Evolutionary conservation across 2,329 filamentous ascomycete species (phyloP), one percentile per base, ranked within the genome.

Genomic region (Capronia americana): DNA sequence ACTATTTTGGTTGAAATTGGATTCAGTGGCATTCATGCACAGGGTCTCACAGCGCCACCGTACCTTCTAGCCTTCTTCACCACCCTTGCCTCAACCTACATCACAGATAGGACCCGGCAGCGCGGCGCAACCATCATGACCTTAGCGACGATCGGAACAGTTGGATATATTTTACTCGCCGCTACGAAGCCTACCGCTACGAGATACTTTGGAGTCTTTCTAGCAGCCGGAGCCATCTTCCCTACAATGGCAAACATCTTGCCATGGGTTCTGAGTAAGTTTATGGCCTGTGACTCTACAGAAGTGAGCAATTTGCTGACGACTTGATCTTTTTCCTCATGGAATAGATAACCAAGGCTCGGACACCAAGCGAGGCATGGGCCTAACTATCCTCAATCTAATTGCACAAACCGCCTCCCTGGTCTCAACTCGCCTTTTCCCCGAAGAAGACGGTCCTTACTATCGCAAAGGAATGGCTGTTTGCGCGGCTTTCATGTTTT

Each of bases 361-460:
- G 14, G 70, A 71, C 30, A 66, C 57, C 12, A 65, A 65, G 6
- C 57, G 70, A 50, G 70, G 67, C 23, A 67, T 69, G 57, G 70
- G 65, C 26, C 28, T 57, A 8, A 23, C 44, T 8, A 24, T 57
- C 12, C 77, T 97, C 73, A 93, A 96, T 77, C 74, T 92, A 34
- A 84, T 97, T n/a, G 93, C 92, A 0, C 92, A 95, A 79, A 89
- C 88, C 68, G 92, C 92, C 0, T 92, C 92, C 1, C 78, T 91
- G 3, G 78, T 91, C 14, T 89, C 88, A n/a, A 89, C 87, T 8
- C 81, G 87, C 50, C 77, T 91, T 55, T 91, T 90, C 71, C 89
- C 89, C 0, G 72, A 74, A 32, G 69, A 73, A 10, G 85, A 90
- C 66, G 84, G 79, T 12, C 88, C 88, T 1, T 89, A 84, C 74